Conservation (phyloP, 2,329 filamentous ascomycete species). For the Fusarium abutilonis region DNA sequence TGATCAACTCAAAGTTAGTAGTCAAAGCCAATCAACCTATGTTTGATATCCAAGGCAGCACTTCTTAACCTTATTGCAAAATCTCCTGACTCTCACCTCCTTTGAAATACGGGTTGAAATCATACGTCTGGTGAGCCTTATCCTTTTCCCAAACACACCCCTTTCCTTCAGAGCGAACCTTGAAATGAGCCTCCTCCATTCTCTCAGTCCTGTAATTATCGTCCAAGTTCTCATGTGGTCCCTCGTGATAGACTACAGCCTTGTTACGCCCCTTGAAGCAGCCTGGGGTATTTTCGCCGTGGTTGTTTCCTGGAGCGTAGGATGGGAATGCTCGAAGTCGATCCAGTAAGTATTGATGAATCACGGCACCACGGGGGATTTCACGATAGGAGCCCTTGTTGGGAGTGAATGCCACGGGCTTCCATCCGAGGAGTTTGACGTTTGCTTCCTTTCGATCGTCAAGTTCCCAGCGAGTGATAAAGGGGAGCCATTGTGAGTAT, state of each 20-base stretch:
- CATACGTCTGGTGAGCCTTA: conserved; percentile 34
- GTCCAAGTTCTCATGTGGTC: conserved; percentile 1
- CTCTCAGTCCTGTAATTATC: background rate
- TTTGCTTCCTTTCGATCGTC: conserved; percentile 26
- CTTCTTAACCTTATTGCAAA: background rate
- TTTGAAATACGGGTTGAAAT: conserved; percentile 30
- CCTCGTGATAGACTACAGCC: conserved; percentile 15
- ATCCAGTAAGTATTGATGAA: conserved; percentile 53
- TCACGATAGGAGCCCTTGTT: conserved; percentile 52
- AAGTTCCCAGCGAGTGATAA: conserved; percentile 55
- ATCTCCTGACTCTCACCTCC: background rate
- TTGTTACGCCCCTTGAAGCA: conserved; percentile 45
- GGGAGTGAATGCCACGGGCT: conserved; percentile 50
- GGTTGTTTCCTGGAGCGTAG: conserved; percentile 51
- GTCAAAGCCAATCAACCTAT: too few relatives aligned
- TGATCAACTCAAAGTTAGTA: too few relatives aligned
- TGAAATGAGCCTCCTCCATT: conserved; percentile 21
- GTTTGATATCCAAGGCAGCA: background rate
- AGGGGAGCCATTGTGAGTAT: conserved; percentile 51
- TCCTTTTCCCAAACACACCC: conserved; percentile 2
- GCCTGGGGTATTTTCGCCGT: conserved; percentile 37
- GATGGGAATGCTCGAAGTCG: conserved; percentile 45
- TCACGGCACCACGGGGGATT: conserved; percentile 52
- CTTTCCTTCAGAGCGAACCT: conserved; percentile 5
- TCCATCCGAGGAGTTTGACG: conserved; percentile 28